Percentiles rank a stretch among this genome's conserved stretches.
Conservation (phyloP, 2,329 filamentous ascomycete genomes). For the Diplodia sapinea region DNA sequence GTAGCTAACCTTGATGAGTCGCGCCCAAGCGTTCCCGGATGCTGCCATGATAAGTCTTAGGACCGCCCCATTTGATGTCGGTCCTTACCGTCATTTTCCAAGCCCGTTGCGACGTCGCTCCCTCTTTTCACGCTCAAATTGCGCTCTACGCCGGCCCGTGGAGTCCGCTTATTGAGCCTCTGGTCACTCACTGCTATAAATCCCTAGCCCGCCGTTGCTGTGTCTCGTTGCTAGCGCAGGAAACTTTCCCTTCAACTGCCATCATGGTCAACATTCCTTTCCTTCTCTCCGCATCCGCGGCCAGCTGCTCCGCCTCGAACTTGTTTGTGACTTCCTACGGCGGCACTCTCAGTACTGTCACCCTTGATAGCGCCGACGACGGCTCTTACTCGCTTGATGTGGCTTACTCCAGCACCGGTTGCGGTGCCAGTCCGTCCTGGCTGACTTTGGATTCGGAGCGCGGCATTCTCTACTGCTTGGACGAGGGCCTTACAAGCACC, state of each 20-base stretch:
- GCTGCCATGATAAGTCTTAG: slow-evolving; percentile 13
- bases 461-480: slow-evolving; percentile 62
- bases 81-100: slow-evolving; percentile 14
- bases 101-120: slow-evolving; percentile 19
- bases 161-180: slow-evolving; percentile 5
- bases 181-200: slow-evolving; percentile 19
- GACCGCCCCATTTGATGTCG: slow-evolving; percentile 17
- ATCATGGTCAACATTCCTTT: slow-evolving; percentile 26
- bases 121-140: slow-evolving; percentile 4
- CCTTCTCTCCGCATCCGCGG: slow-evolving; percentile 16
- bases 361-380: slow-evolving; percentile 41
- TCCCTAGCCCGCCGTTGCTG: neutral
- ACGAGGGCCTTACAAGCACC: slow-evolving; percentile 60
- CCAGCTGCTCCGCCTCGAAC: slow-evolving; percentile 35
- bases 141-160: neutral
- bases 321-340: slow-evolving; percentile 54
- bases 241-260: neutral
- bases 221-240: neutral
- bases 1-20: slow-evolving; percentile 9
- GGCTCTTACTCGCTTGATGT: slow-evolving; percentile 53
- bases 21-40: slow-evolving; percentile 6
- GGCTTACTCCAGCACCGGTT: slow-evolving; percentile 34
- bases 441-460: slow-evolving; percentile 61
- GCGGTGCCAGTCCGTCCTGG: slow-evolving; percentile 63
- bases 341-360: slow-evolving; percentile 52